Percentiles rank a stretch among this genome's conserved stretches.
Conservation (phyloP, 495 filamentous ascomycete species). For the Penicillium roqueforti region DNA sequence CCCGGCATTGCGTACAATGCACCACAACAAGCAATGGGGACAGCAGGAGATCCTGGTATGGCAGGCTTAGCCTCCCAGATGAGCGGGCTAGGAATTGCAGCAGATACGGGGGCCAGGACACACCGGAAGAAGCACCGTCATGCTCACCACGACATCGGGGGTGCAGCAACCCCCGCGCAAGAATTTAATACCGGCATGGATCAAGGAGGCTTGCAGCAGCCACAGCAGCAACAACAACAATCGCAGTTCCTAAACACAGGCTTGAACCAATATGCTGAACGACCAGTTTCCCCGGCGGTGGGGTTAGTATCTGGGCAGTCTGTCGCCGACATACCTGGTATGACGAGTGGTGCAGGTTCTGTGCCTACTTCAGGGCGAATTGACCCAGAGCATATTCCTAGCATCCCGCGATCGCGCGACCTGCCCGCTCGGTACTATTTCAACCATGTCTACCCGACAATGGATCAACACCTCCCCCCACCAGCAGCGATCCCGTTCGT, state of each 20-base stretch:
- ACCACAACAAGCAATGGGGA: slow-evolving; percentile 29
- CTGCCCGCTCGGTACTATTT: slow-evolving; percentile 76
- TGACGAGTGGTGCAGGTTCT: slow-evolving; percentile 34
- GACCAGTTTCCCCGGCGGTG: slow-evolving; percentile 51
- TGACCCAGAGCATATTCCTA: slow-evolving; percentile 91
- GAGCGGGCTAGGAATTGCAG: slow-evolving; percentile 71
- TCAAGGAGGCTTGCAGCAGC: slow-evolving; percentile 42
- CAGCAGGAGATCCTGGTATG: slow-evolving; percentile 39
- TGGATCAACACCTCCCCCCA: slow-evolving; percentile 85
- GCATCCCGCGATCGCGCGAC: slow-evolving; percentile 83
- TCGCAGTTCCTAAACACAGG: slow-evolving; percentile 72
- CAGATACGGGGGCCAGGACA: slow-evolving; percentile 54
- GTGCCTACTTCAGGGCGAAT: slow-evolving; percentile 68
- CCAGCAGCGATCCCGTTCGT: slow-evolving; percentile 88
- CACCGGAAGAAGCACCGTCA: slow-evolving; percentile 93
- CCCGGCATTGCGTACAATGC: slow-evolving; percentile 34
- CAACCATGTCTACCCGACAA: slow-evolving; percentile 84
- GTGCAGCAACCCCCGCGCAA: slow-evolving; percentile 47
- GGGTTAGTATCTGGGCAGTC: slow-evolving; percentile 43
- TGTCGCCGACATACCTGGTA: slow-evolving; percentile 51
- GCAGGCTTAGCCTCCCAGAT: slow-evolving; percentile 78
- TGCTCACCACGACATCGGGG: slow-evolving; percentile 84
- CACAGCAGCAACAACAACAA: slow-evolving; percentile 45
- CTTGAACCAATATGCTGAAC: slow-evolving; percentile 43
- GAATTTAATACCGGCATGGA: slow-evolving; percentile 59